Conservation (phyloP, 2,329 filamentous ascomycete species). For the Sporothrix pseudoabietina region DNA sequence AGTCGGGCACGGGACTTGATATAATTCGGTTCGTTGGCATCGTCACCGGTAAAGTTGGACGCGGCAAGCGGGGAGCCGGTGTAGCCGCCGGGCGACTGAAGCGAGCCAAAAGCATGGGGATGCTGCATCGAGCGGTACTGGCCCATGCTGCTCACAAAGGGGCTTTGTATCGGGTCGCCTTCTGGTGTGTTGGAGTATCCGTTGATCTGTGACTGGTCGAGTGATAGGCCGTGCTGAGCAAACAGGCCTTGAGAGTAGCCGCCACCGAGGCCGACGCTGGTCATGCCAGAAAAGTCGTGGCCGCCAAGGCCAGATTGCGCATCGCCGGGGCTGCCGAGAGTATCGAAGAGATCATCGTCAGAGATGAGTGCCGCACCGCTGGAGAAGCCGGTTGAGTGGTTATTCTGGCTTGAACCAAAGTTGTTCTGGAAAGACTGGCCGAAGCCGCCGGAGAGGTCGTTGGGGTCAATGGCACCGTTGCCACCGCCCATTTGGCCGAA, state of each 20-base stretch:
- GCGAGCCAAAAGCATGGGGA: constrained; percentile 58
- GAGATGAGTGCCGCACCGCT: constrained; percentile 76
- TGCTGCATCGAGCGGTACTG: constrained; percentile 73
- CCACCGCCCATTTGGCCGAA: constrained; percentile 60
- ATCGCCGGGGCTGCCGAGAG: constrained; percentile 61
- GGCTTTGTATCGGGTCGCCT: constrained; percentile 87
- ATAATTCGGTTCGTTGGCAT: constrained; percentile 56
- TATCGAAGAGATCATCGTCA: constrained; percentile 86
- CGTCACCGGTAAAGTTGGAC: constrained; percentile 52
- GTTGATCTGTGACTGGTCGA: constrained; percentile 70
- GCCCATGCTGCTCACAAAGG: constrained; percentile 75
- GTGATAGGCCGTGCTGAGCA: constrained; percentile 61
- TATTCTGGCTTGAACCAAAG: constrained; percentile 56
- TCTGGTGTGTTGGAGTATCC: constrained; percentile 91
- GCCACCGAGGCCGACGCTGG: constrained; percentile 56
- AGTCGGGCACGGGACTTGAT: constrained; percentile 59
- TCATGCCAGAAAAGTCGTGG: constrained; percentile 60
- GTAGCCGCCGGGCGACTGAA: constrained; percentile 55
- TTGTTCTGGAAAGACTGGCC: constrained; percentile 65
- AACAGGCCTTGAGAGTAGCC: constrained; percentile 58
- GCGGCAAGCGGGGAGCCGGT: constrained; percentile 54
- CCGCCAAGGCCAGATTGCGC: constrained; percentile 55
- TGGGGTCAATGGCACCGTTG: constrained; percentile 69
- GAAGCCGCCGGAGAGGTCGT: constrained; percentile 72
- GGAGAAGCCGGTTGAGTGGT: constrained; percentile 71